Percentiles rank a stretch among this genome's conserved stretches.
phyloP scores from a whole-genome alignment of 768 basidiomycete species.

The Leccinum rimulosum region DNA sequence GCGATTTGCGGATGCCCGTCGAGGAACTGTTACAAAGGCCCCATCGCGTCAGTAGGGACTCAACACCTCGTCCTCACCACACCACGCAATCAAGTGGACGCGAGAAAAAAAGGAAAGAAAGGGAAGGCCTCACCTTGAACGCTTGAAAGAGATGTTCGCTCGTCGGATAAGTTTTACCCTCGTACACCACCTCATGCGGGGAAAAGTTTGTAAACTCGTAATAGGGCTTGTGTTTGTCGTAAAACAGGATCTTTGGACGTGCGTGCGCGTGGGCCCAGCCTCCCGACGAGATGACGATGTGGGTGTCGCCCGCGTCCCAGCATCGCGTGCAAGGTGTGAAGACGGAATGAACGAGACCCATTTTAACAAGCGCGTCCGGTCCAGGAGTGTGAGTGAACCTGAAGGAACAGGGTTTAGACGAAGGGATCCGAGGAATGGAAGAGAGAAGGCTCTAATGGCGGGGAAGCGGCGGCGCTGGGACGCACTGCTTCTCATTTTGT shows the following conservation, averaged over 20 bases:
- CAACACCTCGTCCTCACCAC: background rate
- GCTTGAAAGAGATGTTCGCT: constrained; percentile 79
- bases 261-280: constrained; percentile 26
- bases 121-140: constrained; percentile 50
- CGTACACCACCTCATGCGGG: constrained; percentile 60
- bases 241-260: constrained; percentile 48
- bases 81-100: background rate
- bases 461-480: constrained; percentile 9
- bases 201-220: constrained; percentile 79
- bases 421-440: background rate
- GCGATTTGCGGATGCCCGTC: constrained; percentile 58
- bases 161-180: constrained; percentile 65
- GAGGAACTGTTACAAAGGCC: constrained; percentile 46
- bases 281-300: constrained; percentile 26
- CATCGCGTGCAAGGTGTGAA: constrained; percentile 19
- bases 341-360: constrained; percentile 21
- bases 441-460: background rate
- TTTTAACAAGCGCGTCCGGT: constrained; percentile 1
- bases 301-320: constrained; percentile 29
- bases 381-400: background rate
- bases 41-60: constrained; percentile 2
- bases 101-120: background rate
- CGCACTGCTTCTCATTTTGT: background rate
- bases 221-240: constrained; percentile 60
- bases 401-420: background rate